These are phyloP conservation scores for Peterozyma xylosa DNA, from an alignment of 805 yeast genomes.

Conservation along the genomic window DNA sequence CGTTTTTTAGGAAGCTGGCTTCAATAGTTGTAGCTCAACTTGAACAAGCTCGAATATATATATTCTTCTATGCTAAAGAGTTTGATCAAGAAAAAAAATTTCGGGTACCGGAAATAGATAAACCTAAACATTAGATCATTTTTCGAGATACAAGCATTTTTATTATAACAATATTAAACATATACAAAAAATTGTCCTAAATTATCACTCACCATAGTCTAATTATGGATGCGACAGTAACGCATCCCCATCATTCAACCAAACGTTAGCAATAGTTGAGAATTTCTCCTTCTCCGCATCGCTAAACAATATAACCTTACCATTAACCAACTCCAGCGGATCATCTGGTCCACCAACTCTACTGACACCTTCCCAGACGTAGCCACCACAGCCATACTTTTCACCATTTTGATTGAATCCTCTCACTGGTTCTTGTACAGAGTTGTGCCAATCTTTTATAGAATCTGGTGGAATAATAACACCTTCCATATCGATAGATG, in stretches of 20 bases:
- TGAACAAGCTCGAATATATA: too few species aligned
- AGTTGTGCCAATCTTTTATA: constrained; percentile 46
- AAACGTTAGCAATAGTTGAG: constrained; percentile 39
- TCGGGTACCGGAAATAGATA: too few species aligned
- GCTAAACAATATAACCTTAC: constrained; percentile 34
- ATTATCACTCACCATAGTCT: too few species aligned
- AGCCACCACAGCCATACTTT: constrained; percentile 33
- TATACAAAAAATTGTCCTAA: too few species aligned
- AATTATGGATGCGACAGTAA: too few species aligned
- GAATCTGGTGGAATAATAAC: constrained; percentile 52
- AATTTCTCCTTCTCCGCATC: constrained; percentile 21
- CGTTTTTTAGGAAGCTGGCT: too few species aligned
- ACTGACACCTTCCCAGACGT: constrained; percentile 58
- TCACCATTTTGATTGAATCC: constrained; percentile 6
- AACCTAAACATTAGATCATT: too few species aligned
- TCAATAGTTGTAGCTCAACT: too few species aligned
- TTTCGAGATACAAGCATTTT: too few species aligned
- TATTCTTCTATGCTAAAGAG: too few species aligned
- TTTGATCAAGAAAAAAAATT: too few species aligned
- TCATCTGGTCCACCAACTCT: constrained; percentile 39
- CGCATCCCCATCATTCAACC: constrained; percentile 27
- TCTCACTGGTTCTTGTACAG: constrained; percentile 22
- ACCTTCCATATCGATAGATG: constrained; percentile 28
- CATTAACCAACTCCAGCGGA: constrained; percentile 30
- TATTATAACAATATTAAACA: too few species aligned